Conservation (phyloP, 75 land plant genomes). For the Picea sitchensis region DNA sequence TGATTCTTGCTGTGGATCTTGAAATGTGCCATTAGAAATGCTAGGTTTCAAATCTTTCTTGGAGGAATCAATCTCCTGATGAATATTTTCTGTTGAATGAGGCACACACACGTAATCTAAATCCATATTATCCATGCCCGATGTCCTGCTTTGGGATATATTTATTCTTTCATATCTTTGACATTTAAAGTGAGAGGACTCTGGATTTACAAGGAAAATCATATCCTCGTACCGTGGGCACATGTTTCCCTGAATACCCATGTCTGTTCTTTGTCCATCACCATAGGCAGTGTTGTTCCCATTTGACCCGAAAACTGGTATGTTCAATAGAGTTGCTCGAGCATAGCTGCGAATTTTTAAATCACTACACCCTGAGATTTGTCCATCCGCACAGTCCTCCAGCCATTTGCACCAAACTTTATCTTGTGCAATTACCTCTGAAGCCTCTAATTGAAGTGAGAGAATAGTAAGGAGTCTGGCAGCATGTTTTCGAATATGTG, state of each 20-base stretch:
- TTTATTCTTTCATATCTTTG: not conserved
- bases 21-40: conserved; percentile 7
- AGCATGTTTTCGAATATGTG: conserved; percentile 92
- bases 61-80: conserved; percentile 2
- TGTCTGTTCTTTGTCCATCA: not conserved
- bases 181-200: conserved; percentile 61
- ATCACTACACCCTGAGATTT: conserved; percentile 64
- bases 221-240: conserved; percentile 79
- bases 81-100: conserved; percentile 8
- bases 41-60: conserved; percentile 6
- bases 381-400: conserved; percentile 84
- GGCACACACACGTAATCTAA: not conserved
- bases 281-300: not conserved
- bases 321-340: conserved; percentile 63
- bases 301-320: conserved; percentile 16
- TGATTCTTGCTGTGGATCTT: conserved; percentile 8
- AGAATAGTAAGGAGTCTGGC: conserved; percentile 75
- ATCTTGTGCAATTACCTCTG: conserved; percentile 54
- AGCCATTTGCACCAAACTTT: conserved; percentile 81
- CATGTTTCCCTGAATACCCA: conserved; percentile 5
- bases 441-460: conserved; percentile 65
- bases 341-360: conserved; percentile 87
- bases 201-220: conserved; percentile 82
- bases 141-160: not conserved
- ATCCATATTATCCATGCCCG: not conserved